Evolutionary conservation across 345 rosid species (phyloP).

Genomic region (Eucalyptus erythrocorys): DNA sequence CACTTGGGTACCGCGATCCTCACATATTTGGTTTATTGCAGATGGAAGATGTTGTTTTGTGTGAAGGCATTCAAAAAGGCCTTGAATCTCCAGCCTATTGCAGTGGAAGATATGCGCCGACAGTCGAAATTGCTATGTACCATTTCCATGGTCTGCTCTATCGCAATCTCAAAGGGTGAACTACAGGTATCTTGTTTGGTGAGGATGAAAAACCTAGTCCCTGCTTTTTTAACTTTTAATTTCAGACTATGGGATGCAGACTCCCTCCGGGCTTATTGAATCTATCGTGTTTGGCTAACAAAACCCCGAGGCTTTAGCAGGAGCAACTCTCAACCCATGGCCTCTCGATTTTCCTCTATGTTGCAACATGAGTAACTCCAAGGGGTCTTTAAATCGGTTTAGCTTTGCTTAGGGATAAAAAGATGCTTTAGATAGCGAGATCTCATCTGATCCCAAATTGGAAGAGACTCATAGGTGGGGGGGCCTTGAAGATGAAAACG

Average conservation of each 20-base stretch:
- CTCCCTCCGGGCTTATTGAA: neutral
- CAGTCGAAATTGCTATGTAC: slow-evolving; percentile 37
- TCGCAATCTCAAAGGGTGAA: neutral
- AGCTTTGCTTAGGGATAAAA: neutral
- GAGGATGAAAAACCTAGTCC: neutral
- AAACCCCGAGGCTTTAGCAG: neutral
- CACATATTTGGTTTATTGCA: slow-evolving; percentile 2
- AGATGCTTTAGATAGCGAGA: neutral
- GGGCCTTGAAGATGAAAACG: neutral
- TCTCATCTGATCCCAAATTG: neutral
- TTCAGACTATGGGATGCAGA: neutral
- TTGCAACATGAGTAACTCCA: neutral
- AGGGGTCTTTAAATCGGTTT: neutral
- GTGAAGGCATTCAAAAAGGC: slow-evolving; percentile 77
- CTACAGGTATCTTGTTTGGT: neutral
- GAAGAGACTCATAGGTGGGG: neutral
- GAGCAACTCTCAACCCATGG: neutral
- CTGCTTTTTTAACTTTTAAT: neutral
- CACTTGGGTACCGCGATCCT: neutral
- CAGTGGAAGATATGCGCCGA: slow-evolving; percentile 64
- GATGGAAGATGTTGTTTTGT: slow-evolving; percentile 65
- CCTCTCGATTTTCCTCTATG: neutral
- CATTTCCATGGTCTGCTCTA: neutral
- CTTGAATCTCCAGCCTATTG: slow-evolving; percentile 59
- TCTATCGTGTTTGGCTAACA: neutral